Conservation (phyloP, 305 asterid genomes). For the Ilex paraguariensis region DNA sequence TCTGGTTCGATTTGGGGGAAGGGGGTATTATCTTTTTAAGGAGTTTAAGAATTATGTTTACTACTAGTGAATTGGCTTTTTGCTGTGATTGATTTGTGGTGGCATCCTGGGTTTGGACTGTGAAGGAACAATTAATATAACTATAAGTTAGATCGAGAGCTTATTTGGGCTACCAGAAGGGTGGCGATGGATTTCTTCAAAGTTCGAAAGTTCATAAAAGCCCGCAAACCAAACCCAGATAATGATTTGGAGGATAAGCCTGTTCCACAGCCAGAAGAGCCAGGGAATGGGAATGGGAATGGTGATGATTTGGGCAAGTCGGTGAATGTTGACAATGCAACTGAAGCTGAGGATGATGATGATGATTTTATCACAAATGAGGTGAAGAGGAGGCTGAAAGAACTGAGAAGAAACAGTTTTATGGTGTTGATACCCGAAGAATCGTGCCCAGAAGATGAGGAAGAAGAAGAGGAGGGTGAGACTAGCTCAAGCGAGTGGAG, state of each 20-base stretch:
- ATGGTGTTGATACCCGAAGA: constrained; percentile 97
- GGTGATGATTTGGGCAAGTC: constrained; percentile 40
- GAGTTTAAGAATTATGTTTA: no score
- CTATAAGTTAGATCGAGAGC: no score
- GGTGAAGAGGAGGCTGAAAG: constrained; percentile 94
- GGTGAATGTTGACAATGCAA: constrained; percentile 31
- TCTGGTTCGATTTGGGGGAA: no score
- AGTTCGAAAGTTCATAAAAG: constrained; percentile 59
- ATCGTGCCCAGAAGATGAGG: constrained; percentile 52
- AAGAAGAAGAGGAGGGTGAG: constrained; percentile 64
- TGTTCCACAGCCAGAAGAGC: constrained; percentile 48
- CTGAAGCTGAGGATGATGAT: constrained; percentile 80
- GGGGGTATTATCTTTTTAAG: no score
- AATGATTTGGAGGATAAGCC: constrained; percentile 38
- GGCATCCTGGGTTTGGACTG: no score
- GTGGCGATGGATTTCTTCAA: constrained; percentile 73
- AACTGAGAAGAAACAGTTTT: constrained; percentile 84
- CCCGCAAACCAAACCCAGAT: constrained; percentile 44
- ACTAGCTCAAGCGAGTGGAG: constrained; percentile 82
- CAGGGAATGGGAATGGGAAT: constrained; percentile 34
- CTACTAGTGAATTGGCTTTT: no score
- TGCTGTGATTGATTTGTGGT: no score
- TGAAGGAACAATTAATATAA: no score
- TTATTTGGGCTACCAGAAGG: not conserved
- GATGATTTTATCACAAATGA: constrained; percentile 92